Evolutionary conservation across 306 rosid genomes (phyloP), one percentile per base, ranked within the genome.

Genomic region (Rubus idaeus): DNA sequence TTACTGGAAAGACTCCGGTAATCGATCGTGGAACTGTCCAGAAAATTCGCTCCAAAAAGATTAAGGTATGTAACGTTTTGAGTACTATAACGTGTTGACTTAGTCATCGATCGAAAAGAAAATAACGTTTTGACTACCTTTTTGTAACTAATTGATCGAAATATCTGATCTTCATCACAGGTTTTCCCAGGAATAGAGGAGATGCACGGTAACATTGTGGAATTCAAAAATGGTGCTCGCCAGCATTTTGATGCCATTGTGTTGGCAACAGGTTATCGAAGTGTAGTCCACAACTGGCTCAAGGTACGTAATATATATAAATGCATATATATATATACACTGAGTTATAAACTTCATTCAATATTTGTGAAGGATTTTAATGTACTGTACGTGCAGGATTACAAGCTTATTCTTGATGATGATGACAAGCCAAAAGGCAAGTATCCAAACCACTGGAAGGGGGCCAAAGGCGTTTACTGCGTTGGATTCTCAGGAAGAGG

Each of bases 361-460:
- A 0, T 53, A 55, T 2, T 55, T 55, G 6, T 55, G 60, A 18
- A 26, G 23, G 39, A 26, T 60, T 30, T 12, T 23, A 60, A 61
- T 6, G 16, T 13, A 17, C 46, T 61, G 37, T 3, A 16, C 39
- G 79, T 41, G 49, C 35, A 88, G 90, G 90, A 83, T 8, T 90
- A 80, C 82, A 88, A 80, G 30, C 76, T 68, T 65, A 86, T 90
- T 58, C 40, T 92, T 47, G 74, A 78, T 16, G 84, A 86, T 5
- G 87, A 87, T 72, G 96, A 95, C 11, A 18, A 90, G 47, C 75
- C 93, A 0, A 87, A 84, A 74, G 81, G 49, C 0, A 66, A 63
- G 30, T 73, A 52, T 71, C 91, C 91, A 1, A 23, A 60, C 5
- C 91, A 91, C 23, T 90, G 96, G 96, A 92, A 85, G 65, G 97